These are phyloP conservation scores for Cytospora schulzeri DNA, from an alignment of 2,329 filamentous ascomycete genomes.

Conservation along the genomic window DNA sequence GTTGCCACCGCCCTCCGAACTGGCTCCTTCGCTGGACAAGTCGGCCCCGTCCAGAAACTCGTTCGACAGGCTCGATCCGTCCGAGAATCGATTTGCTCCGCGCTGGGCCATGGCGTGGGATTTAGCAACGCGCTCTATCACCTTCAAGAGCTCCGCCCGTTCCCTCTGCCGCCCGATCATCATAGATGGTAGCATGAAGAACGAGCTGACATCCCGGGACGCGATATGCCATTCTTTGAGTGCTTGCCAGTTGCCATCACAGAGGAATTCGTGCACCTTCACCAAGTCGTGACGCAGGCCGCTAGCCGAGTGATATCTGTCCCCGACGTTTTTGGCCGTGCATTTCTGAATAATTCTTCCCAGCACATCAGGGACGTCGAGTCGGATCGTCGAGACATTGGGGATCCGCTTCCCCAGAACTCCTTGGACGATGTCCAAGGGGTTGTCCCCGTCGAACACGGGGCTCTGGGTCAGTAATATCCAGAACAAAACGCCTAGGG, in stretches of 20 bases:
- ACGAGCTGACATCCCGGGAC: constrained; percentile 85
- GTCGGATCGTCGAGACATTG: constrained; percentile 72
- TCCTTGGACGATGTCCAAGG: constrained; percentile 88
- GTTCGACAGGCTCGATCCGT: constrained; percentile 56
- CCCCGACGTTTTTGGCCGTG: constrained; percentile 83
- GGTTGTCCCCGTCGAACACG: constrained; percentile 77
- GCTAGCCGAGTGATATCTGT: constrained; percentile 87
- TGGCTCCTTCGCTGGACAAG: constrained; percentile 61
- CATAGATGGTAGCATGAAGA: constrained; percentile 80
- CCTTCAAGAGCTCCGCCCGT: constrained; percentile 66
- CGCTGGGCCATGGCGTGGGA: constrained; percentile 57
- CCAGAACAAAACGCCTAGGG: constrained; percentile 87
- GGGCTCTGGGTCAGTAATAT: constrained; percentile 77
- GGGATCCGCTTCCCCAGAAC: constrained; percentile 80
- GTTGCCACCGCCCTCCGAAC: constrained; percentile 56
- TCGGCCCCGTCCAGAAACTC: constrained; percentile 53
- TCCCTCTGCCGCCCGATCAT: constrained; percentile 82
- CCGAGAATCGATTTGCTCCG: constrained; percentile 51
- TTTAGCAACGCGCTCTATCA: constrained; percentile 76
- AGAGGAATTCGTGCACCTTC: constrained; percentile 72
- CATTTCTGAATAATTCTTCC: constrained; percentile 87
- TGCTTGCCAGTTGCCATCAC: constrained; percentile 71
- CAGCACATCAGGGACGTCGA: constrained; percentile 83
- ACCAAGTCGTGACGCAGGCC: constrained; percentile 81
- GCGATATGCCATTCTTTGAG: constrained; percentile 76